Evolutionary conservation across 805 yeast genomes (phyloP).

Genomic region (Pichia eremophila): DNA sequence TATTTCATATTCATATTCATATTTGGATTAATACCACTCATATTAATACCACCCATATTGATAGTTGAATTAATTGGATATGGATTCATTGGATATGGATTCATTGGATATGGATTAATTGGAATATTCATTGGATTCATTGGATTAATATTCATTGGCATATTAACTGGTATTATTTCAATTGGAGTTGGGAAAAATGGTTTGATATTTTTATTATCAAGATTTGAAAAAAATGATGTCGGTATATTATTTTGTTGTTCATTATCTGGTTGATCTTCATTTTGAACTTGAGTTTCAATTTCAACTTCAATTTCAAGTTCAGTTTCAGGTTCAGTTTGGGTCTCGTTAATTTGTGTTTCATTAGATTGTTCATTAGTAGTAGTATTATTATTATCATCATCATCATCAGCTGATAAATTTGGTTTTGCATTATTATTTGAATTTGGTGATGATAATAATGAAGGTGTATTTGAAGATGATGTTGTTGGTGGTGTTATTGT

Average conservation of each 20-base stretch:
- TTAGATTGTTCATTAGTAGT: not conserved
- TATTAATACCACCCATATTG: too few relatives aligned
- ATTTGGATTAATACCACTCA: too few relatives aligned
- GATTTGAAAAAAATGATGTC: slow-evolving; percentile 2
- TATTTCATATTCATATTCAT: not conserved
- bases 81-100: too few relatives aligned
- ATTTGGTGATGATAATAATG: not conserved
- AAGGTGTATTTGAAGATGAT: not conserved
- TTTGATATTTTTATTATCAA: slow-evolving; percentile 3
- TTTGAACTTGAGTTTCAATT: too few relatives aligned
- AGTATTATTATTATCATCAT: not conserved
- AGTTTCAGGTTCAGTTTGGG: too few relatives aligned
- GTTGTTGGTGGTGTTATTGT: not conserved
- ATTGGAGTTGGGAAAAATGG: slow-evolving; percentile 5
- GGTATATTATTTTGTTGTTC: not conserved
- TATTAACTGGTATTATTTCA: not conserved
- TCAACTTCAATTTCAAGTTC: too few relatives aligned
- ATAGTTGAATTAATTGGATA: too few relatives aligned
- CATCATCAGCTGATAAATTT: not conserved
- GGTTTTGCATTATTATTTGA: not conserved
- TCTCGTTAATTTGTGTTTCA: too few relatives aligned
- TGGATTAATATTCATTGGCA: not conserved
- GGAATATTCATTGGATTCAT: not conserved
- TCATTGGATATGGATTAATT: not conserved
- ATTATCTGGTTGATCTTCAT: not conserved